These are phyloP conservation scores for Spinellus fusiger DNA, from an alignment of 192 early-diverging fungal genomes.

Conservation along the genomic window DNA sequence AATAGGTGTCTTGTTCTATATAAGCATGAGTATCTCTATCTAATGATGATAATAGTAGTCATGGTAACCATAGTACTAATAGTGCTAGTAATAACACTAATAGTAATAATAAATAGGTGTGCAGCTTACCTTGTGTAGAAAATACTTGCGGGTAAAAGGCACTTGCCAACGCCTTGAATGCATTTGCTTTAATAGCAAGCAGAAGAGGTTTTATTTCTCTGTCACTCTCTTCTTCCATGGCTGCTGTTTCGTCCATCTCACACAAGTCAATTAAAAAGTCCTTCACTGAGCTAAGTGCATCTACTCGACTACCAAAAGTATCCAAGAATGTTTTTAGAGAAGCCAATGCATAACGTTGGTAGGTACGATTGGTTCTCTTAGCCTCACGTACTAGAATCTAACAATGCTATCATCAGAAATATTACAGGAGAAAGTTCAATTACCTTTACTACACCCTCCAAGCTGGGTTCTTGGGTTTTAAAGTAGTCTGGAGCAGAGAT, in stretches of 20 bases:
- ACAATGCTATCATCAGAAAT: background rate
- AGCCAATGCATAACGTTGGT: constrained; percentile 61
- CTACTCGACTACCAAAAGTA: constrained; percentile 44
- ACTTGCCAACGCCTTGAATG: constrained; percentile 57
- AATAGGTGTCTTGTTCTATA: constrained; percentile 2
- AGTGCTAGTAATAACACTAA: background rate
- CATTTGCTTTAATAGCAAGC: constrained; percentile 58
- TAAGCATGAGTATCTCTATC: background rate
- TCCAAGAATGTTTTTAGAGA: constrained; percentile 56
- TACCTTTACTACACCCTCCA: constrained; percentile 41
- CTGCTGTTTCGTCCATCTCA: constrained; percentile 35
- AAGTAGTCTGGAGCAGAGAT: constrained; percentile 52
- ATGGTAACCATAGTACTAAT: background rate
- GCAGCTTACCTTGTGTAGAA: constrained; percentile 46
- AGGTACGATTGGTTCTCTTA: constrained; percentile 68
- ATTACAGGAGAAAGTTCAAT: background rate
- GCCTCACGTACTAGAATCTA: constrained; percentile 66
- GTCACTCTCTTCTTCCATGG: constrained; percentile 52
- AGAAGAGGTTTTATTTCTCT: constrained; percentile 55
- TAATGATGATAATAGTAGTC: background rate
- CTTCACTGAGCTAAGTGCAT: constrained; percentile 52
- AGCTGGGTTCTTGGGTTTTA: constrained; percentile 13
- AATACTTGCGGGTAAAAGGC: constrained; percentile 43
- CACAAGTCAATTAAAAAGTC: constrained; percentile 46
- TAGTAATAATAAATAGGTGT: background rate